Evolutionary conservation across 2,329 filamentous ascomycete genomes (phyloP), one percentile per base, ranked within the genome.

Genomic region (Emericellopsis atlantica): DNA sequence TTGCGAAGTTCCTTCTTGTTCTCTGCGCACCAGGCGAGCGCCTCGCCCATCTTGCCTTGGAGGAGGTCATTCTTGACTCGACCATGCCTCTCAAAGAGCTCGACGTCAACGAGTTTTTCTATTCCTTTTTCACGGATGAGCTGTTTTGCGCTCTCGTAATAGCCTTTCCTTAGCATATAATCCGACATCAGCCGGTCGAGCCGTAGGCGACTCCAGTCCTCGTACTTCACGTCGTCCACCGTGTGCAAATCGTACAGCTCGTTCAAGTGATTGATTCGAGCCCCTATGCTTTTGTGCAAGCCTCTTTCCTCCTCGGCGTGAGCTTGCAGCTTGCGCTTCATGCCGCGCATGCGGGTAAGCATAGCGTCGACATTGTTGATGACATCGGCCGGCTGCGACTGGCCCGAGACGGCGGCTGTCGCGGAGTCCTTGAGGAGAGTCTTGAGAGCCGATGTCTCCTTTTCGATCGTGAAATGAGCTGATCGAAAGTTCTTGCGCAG

Each of bases 401-500:
- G 66, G 45, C 76, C 76, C 44, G 75, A 74, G 39, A 83, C 66
- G 38, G 83, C 79, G 44, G 76, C 72, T 50, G 80, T 82, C 35
- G 81, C 79, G 2, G 75, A 73, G 37, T 80, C 74, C 49, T 73
- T 73, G 44, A 81, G 69, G 10, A 70, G 62, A 18, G 74, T 71
- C 52, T 77, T 78, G 47, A 87, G 63, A 38, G 69, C 68, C 15
- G 71, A 69, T 46, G 75, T 77, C 50, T 84, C 78, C 55, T 80
- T 81, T 56, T 90, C 84, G 57, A 88, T 76, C 47, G 76, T 69
- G 54, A 82, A 79, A 57, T 88, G 84, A 35, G 84, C 84, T 4
- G 81, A 79, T 53, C 94, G 92, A 65, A 96, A 93, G 65, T 94
- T 96, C 59, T 92, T 90, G 42, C 88, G 83, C 18, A 93, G 80